phyloP scores from a whole-genome alignment of 805 yeast species.

The Ogataea trehalophila region DNA sequence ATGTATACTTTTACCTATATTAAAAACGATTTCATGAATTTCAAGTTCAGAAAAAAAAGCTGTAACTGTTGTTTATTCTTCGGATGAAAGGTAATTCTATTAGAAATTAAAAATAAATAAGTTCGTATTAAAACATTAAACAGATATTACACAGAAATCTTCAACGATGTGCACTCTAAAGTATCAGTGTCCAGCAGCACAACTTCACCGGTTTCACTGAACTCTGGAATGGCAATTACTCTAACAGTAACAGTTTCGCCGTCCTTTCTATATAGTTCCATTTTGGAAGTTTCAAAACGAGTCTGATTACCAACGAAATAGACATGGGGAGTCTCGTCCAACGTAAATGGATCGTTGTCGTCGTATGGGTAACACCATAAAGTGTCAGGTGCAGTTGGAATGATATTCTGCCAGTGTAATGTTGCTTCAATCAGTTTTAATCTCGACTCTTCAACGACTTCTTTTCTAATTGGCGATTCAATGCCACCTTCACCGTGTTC shows the following conservation, averaged over 20 bases:
- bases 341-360: constrained; percentile 71
- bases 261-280: constrained; percentile 33
- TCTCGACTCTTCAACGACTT: constrained; percentile 51
- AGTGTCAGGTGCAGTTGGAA: constrained; percentile 97
- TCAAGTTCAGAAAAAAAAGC: neutral
- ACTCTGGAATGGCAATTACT: constrained; percentile 67
- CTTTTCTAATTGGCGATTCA: constrained; percentile 22
- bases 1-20: neutral
- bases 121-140: neutral
- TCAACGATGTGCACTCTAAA: constrained; percentile 43
- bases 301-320: constrained; percentile 85
- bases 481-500: constrained; percentile 13
- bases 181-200: constrained; percentile 58
- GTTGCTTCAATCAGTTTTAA: constrained; percentile 60
- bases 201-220: constrained; percentile 57
- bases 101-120: no score
- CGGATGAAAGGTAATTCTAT: no score
- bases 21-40: neutral
- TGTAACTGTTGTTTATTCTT: no score
- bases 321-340: constrained; percentile 80
- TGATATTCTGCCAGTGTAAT: constrained; percentile 76
- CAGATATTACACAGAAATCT: neutral
- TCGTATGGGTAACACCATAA: constrained; percentile 82
- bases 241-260: constrained; percentile 34
- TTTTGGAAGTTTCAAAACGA: constrained; percentile 42